Conservation (phyloP, 768 basidiomycete genomes). For the Leucocoprinus birnbaumii region DNA sequence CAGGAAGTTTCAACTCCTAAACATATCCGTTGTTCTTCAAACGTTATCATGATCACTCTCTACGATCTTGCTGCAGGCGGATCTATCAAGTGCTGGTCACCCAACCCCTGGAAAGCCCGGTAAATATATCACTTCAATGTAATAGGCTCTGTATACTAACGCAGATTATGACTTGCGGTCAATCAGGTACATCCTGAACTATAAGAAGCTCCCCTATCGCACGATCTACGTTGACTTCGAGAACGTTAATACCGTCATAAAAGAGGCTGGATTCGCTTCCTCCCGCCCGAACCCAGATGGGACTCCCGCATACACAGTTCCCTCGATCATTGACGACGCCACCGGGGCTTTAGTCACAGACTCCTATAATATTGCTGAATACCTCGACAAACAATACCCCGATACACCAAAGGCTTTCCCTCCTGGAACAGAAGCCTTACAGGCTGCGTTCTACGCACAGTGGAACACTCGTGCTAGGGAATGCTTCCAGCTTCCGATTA, state of each 20-base stretch:
- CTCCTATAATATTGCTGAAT: slow-evolving; percentile 43
- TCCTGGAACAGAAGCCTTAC: slow-evolving; percentile 31
- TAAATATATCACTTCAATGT: slow-evolving; percentile 11
- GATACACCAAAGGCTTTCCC: slow-evolving; percentile 28
- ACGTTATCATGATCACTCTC: slow-evolving; percentile 29
- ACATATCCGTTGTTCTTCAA: too few relatives aligned
- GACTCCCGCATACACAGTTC: slow-evolving; percentile 38
- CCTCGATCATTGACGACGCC: slow-evolving; percentile 45
- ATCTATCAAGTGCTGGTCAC: slow-evolving; percentile 24
- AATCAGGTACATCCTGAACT: slow-evolving; percentile 32
- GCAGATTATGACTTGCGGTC: too few relatives aligned
- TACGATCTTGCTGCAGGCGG: slow-evolving; percentile 35
- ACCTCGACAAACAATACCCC: slow-evolving; percentile 50
- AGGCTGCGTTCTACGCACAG: slow-evolving; percentile 31
- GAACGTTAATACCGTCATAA: slow-evolving; percentile 36
- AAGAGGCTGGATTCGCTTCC: slow-evolving; percentile 33
- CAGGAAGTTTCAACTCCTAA: not conserved
- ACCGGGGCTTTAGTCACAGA: slow-evolving; percentile 37
- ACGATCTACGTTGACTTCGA: slow-evolving; percentile 53
- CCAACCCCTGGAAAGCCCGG: slow-evolving; percentile 29
- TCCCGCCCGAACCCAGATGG: slow-evolving; percentile 29
- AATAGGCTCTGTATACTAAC: too few relatives aligned
- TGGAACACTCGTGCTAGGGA: not conserved
- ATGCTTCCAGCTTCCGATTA: slow-evolving; percentile 3
- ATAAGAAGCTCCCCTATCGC: slow-evolving; percentile 35